A percentile compares a stretch with the other conserved stretches of the same genome.
These are phyloP conservation scores for Podosphaera fusca DNA, from an alignment of 2,329 filamentous ascomycete genomes.

Conservation along the genomic window DNA sequence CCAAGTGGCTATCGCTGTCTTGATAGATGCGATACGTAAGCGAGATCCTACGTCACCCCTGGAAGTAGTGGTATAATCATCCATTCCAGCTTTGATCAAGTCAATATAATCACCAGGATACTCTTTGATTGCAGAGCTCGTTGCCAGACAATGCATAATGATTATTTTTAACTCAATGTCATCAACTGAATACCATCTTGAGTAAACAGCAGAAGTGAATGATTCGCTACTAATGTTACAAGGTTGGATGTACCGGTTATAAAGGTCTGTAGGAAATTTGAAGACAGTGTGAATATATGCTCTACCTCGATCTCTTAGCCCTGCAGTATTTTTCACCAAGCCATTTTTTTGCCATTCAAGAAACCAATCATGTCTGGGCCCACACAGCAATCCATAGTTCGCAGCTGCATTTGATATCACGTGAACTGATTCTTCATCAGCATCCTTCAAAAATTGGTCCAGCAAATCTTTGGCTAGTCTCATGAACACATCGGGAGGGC, in stretches of 20 bases:
- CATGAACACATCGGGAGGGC: background rate
- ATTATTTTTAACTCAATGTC: slow-evolving; percentile 29
- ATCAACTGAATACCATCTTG: slow-evolving; percentile 27
- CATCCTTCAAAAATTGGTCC: slow-evolving; percentile 23
- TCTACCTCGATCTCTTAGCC: slow-evolving; percentile 18
- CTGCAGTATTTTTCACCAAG: slow-evolving; percentile 4
- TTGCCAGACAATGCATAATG: slow-evolving; percentile 30
- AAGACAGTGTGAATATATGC: slow-evolving; percentile 27
- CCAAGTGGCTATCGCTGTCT: slow-evolving; percentile 29
- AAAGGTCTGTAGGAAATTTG: background rate
- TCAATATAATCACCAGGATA: slow-evolving; percentile 5
- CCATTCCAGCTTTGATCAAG: slow-evolving; percentile 33
- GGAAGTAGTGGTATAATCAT: slow-evolving; percentile 79
- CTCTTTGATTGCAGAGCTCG: slow-evolving; percentile 18
- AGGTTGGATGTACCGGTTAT: background rate
- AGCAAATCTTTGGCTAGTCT: background rate
- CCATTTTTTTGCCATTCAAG: slow-evolving; percentile 19
- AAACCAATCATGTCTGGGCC: slow-evolving; percentile 1
- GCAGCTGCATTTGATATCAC: slow-evolving; percentile 28
- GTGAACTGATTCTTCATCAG: slow-evolving; percentile 26
- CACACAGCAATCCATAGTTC: slow-evolving; percentile 15
- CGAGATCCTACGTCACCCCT: slow-evolving; percentile 78
- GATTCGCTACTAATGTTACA: background rate
- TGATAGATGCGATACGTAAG: slow-evolving; percentile 58
- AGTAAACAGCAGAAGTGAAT: slow-evolving; percentile 22